phyloP scores from a whole-genome alignment of 805 yeast species.

The Komagataella pseudopastoris region DNA sequence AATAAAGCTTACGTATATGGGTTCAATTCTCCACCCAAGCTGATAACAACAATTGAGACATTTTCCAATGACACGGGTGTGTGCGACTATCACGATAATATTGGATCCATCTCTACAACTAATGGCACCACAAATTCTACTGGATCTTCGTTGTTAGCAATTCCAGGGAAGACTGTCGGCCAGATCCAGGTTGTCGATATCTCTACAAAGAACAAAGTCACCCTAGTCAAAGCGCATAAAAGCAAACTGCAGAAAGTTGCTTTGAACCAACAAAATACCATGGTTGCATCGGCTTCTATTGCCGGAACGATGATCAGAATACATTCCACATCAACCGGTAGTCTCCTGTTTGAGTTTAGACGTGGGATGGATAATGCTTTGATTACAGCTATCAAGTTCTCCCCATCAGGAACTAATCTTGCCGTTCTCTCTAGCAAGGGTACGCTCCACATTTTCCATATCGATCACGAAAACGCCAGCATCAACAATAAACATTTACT shows the following conservation, averaged over 20 bases:
- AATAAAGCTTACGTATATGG: constrained; percentile 64
- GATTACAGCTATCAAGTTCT: constrained; percentile 73
- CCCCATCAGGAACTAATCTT: constrained; percentile 59
- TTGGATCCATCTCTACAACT: constrained; percentile 20
- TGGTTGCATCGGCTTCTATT: constrained; percentile 71
- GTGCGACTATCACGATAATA: constrained; percentile 25
- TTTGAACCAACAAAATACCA: constrained; percentile 45
- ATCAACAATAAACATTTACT: constrained; percentile 53
- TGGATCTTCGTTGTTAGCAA: constrained; percentile 34
- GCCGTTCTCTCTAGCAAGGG: constrained; percentile 85
- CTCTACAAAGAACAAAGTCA: constrained; percentile 47
- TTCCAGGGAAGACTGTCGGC: constrained; percentile 66
- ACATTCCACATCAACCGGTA: constrained; percentile 55
- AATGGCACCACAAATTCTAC: neutral
- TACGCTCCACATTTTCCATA: constrained; percentile 76
- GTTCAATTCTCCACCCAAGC: constrained; percentile 67
- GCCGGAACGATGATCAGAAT: constrained; percentile 73
- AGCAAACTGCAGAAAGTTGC: constrained; percentile 50
- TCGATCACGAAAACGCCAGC: constrained; percentile 6
- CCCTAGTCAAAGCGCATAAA: constrained; percentile 70
- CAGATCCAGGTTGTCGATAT: constrained; percentile 74
- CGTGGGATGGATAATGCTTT: constrained; percentile 82
- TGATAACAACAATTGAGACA: constrained; percentile 53
- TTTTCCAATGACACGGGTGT: constrained; percentile 47
- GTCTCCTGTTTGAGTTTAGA: constrained; percentile 70